Evolutionary conservation across 2,329 filamentous ascomycete genomes (phyloP).

Genomic region (Beauveria brongniartii): DNA sequence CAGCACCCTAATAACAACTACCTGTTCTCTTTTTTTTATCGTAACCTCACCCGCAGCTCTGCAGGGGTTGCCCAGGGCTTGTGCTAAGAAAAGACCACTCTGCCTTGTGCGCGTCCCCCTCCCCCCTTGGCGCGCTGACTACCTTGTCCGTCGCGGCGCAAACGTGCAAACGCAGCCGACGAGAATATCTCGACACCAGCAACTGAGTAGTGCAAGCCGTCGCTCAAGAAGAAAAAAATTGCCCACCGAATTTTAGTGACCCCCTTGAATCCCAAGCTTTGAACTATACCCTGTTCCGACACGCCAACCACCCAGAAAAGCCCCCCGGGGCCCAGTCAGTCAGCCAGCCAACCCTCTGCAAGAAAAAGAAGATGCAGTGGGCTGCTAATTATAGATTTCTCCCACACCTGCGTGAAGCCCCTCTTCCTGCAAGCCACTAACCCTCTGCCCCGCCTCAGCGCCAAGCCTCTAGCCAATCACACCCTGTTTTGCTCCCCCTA

Average conservation of each 20-base stretch:
- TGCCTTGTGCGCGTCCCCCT: not conserved
- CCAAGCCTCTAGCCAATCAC: slow-evolving; percentile 1
- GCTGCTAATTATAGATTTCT: slow-evolving; percentile 3
- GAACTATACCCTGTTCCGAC: not conserved
- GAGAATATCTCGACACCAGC: not conserved
- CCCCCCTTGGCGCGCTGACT: not conserved
- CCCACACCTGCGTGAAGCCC: not conserved
- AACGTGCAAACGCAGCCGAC: not conserved
- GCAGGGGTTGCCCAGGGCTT: not conserved
- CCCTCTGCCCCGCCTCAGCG: slow-evolving; percentile 1
- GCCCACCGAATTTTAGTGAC: no score
- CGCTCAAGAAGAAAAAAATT: not conserved
- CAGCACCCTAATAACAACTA: not conserved
- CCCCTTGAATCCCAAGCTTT: no score
- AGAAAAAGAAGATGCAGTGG: not conserved
- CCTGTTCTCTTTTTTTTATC: not conserved
- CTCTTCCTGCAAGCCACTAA: slow-evolving; percentile 3
- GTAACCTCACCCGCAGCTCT: not conserved
- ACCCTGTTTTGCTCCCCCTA: not conserved
- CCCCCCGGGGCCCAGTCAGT: not conserved
- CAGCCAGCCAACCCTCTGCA: not conserved
- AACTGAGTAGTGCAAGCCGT: not conserved
- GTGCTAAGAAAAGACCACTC: not conserved
- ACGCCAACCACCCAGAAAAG: not conserved
- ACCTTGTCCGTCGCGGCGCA: not conserved